Evolutionary conservation across 2,329 filamentous ascomycete genomes (phyloP).

Genomic region (Xenoacremonium recifei): DNA sequence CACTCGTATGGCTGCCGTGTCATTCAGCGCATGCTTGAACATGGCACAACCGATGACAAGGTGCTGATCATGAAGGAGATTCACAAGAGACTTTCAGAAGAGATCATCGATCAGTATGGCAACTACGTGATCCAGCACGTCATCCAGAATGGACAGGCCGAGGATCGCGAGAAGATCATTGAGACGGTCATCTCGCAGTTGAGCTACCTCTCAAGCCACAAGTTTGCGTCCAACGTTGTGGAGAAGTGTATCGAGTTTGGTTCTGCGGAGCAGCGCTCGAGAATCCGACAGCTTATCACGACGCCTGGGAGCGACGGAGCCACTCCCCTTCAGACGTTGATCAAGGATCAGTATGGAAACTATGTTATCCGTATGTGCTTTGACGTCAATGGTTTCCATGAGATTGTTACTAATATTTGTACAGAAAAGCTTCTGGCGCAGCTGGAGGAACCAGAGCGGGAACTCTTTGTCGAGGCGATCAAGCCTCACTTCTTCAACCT

Average conservation of each 20-base stretch:
- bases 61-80: constrained; percentile 75
- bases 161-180: constrained; percentile 73
- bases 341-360: constrained; percentile 91
- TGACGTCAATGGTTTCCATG: background rate
- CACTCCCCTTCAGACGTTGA: constrained; percentile 70
- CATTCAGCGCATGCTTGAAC: constrained; percentile 86
- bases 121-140: constrained; percentile 97
- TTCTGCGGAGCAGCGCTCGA: constrained; percentile 63
- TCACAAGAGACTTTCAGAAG: constrained; percentile 64
- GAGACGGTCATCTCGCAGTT: constrained; percentile 69
- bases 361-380: constrained; percentile 89
- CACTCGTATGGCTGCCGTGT: constrained; percentile 91
- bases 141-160: constrained; percentile 71
- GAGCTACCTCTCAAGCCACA: constrained; percentile 82
- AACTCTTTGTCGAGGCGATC: constrained; percentile 61
- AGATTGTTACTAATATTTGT: constrained; percentile 13
- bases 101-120: constrained; percentile 86
- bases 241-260: constrained; percentile 84
- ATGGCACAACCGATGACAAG: constrained; percentile 71
- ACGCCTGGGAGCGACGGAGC: constrained; percentile 62
- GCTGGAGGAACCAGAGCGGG: constrained; percentile 59
- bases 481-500: constrained; percentile 59
- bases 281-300: constrained; percentile 65
- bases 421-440: constrained; percentile 75
- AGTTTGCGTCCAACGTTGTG: constrained; percentile 95